Conservation (phyloP, 331 rosid species). For the Erythrophleum ivorense region DNA sequence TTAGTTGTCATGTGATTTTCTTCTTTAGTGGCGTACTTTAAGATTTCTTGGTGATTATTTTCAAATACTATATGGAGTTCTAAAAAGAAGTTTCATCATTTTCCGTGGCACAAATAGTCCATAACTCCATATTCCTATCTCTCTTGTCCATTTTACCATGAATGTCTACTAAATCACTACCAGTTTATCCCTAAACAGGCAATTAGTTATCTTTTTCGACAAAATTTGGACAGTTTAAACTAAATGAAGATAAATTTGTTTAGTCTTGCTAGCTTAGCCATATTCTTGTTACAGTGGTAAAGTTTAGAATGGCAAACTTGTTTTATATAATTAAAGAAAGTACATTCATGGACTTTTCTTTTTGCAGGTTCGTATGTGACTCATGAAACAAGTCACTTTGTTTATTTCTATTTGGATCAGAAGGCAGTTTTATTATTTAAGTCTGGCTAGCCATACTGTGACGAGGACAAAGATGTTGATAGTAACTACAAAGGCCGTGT, state of each 20-base stretch:
- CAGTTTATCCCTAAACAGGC: constrained; percentile 1
- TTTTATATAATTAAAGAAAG: constrained; percentile 23
- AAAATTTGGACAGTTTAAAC: constrained; percentile 14
- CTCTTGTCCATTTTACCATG: neutral
- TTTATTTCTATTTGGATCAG: constrained; percentile 87
- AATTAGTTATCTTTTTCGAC: neutral
- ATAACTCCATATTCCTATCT: neutral
- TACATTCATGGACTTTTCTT: constrained; percentile 12
- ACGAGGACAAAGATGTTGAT: constrained; percentile 40
- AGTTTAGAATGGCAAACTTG: neutral
- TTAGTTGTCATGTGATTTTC: neutral
- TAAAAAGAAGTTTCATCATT: constrained; percentile 3
- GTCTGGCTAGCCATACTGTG: constrained; percentile 61
- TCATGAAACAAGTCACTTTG: constrained; percentile 88
- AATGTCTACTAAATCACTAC: neutral
- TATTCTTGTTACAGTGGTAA: constrained; percentile 4
- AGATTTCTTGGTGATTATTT: neutral
- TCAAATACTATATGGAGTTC: constrained; percentile 2
- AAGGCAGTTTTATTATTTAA: constrained; percentile 86
- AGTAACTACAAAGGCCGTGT: constrained; percentile 40
- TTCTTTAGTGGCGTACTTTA: neutral
- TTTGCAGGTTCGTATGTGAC: constrained; percentile 89
- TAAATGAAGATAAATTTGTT: neutral
- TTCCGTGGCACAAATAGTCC: neutral
- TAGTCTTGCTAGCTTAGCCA: constrained; percentile 16